These are phyloP conservation scores for Blastosporella zonata DNA, from an alignment of 1,284 basidiomycete species.

Conservation along the genomic window DNA sequence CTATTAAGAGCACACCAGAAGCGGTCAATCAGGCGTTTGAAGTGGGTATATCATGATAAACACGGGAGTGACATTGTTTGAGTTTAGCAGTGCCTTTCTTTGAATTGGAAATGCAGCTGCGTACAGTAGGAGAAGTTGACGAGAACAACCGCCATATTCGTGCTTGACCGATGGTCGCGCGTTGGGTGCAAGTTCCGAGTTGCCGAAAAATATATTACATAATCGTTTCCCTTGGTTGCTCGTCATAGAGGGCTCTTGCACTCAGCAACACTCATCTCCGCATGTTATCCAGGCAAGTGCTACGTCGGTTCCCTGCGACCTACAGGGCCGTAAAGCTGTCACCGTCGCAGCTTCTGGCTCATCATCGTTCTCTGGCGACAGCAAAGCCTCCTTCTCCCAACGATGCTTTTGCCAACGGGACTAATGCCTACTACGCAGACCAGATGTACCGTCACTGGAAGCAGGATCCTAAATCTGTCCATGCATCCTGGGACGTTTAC, in stretches of 20 bases:
- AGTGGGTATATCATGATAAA: too few species aligned
- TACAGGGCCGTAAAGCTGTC: conserved; percentile 12
- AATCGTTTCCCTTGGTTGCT: too few species aligned
- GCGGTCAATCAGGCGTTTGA: too few species aligned
- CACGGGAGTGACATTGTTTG: too few species aligned
- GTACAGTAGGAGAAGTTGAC: too few species aligned
- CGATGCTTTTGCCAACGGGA: conserved; percentile 85
- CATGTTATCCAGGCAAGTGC: conserved; percentile 28
- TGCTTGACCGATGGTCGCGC: not conserved
- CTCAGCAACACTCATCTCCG: not conserved
- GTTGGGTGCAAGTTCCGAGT: not conserved
- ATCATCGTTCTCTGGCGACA: conserved; percentile 45
- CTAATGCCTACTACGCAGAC: conserved; percentile 93
- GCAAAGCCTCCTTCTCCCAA: conserved; percentile 63
- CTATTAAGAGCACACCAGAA: too few species aligned
- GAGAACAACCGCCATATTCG: too few species aligned
- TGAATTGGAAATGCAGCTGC: too few species aligned
- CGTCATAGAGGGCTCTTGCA: not conserved
- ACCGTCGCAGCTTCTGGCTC: conserved; percentile 10
- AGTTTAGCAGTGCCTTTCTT: too few species aligned
- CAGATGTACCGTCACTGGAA: conserved; percentile 95
- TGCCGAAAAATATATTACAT: too few species aligned
- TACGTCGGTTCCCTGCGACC: conserved; percentile 26
- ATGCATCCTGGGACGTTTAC: conserved; percentile 94
- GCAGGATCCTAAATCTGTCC: conserved; percentile 89